Percentiles rank a stretch among this genome's conserved stretches.
These are phyloP conservation scores for Lindgomyces ingoldianus DNA, from an alignment of 495 filamentous ascomycete genomes.

Conservation along the genomic window DNA sequence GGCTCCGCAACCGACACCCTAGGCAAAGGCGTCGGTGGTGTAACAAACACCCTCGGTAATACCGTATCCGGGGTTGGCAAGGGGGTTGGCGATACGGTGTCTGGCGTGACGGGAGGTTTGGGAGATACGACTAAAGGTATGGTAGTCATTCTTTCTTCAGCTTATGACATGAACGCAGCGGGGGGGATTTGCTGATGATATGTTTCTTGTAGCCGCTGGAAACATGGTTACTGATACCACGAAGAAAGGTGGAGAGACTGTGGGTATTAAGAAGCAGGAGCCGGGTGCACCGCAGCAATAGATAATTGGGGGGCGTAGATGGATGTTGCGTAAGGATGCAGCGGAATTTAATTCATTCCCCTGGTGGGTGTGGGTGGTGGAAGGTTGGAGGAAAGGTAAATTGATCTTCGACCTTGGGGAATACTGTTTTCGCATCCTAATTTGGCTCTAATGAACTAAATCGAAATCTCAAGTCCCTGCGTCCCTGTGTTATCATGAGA, in stretches of 20 bases:
- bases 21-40: slow-evolving; percentile 59
- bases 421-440: too few relatives aligned
- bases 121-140: slow-evolving; percentile 33
- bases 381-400: too few relatives aligned
- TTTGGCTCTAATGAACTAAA: too few relatives aligned
- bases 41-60: slow-evolving; percentile 52
- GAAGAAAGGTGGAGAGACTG: slow-evolving; percentile 44
- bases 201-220: slow-evolving; percentile 16
- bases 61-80: slow-evolving; percentile 24
- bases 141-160: not conserved
- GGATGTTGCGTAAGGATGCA: not conserved
- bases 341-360: not conserved
- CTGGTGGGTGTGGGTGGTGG: too few relatives aligned
- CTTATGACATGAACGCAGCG: not conserved
- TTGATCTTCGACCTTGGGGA: too few relatives aligned
- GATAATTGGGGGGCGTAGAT: not conserved
- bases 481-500: too few relatives aligned
- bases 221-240: slow-evolving; percentile 34
- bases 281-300: slow-evolving; percentile 48
- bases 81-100: slow-evolving; percentile 36
- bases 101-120: slow-evolving; percentile 20
- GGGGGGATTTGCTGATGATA: not conserved
- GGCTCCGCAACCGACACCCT: slow-evolving; percentile 57
- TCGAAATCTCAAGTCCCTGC: too few relatives aligned
- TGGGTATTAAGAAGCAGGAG: slow-evolving; percentile 49